phyloP scores from a whole-genome alignment of 2,329 filamentous ascomycete species.

The Lachnellula cervina region DNA sequence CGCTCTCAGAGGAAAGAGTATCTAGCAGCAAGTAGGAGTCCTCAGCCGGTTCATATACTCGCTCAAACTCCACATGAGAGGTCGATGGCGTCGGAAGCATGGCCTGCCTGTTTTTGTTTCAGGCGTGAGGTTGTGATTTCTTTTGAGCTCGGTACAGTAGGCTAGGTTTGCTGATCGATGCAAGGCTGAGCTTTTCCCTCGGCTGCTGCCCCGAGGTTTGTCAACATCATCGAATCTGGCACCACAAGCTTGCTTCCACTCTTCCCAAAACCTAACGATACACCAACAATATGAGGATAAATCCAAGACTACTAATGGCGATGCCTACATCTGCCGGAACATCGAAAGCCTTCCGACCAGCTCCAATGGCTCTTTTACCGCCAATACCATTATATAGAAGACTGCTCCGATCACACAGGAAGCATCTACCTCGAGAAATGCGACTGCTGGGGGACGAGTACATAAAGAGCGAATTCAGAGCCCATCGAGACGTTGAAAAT shows the following conservation, averaged over 20 bases:
- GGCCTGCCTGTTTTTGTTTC: background rate
- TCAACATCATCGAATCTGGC: background rate
- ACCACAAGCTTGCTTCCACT: background rate
- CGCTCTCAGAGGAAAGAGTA: conserved; percentile 63
- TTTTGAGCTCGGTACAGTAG: too few species aligned
- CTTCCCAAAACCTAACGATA: background rate
- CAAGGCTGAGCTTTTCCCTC: conserved; percentile 14
- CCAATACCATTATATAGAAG: conserved; percentile 80
- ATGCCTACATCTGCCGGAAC: conserved; percentile 21
- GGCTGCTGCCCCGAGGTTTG: conserved; percentile 8
- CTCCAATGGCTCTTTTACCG: conserved; percentile 29
- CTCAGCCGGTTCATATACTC: conserved; percentile 91
- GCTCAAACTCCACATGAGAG: conserved; percentile 80
- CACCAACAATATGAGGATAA: conserved; percentile 20
- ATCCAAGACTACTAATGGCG: conserved; percentile 23
- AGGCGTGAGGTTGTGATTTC: background rate
- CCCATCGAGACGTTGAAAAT: conserved; percentile 80
- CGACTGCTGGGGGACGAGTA: conserved; percentile 87
- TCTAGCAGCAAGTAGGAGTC: conserved; percentile 94
- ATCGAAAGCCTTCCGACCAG: conserved; percentile 19
- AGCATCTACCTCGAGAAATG: conserved; percentile 67
- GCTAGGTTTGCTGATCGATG: conserved; percentile 3
- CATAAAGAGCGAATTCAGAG: conserved; percentile 85
- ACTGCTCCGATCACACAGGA: conserved; percentile 79
- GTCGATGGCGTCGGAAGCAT: conserved; percentile 96